Evolutionary conservation across 1,284 basidiomycete genomes (phyloP).

Genomic region (Papiliotrema flavescens): DNA sequence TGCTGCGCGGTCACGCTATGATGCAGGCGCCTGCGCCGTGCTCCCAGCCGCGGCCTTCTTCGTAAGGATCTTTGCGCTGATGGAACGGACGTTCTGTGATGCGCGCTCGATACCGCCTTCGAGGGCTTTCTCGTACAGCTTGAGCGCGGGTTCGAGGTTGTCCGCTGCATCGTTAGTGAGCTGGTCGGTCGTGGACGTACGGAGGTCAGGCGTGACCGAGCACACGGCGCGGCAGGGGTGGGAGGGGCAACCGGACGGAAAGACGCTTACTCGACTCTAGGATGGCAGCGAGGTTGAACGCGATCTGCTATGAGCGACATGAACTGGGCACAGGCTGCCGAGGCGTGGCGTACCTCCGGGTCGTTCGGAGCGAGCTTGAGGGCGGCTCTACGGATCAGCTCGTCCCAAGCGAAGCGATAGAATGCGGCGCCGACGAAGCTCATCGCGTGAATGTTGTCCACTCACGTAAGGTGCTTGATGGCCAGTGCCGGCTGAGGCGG

Average conservation of each 20-base stretch:
- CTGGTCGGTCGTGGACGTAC: too few relatives aligned
- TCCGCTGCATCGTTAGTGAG: slow-evolving; percentile 33
- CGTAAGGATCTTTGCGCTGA: slow-evolving; percentile 43
- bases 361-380: slow-evolving; percentile 82
- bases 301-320: slow-evolving; percentile 54
- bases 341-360: slow-evolving; percentile 57
- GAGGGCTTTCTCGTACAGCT: slow-evolving; percentile 44
- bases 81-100: slow-evolving; percentile 44
- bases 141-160: slow-evolving; percentile 43
- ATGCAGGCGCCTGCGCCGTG: not conserved
- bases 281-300: slow-evolving; percentile 75
- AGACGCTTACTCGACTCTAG: slow-evolving; percentile 44
- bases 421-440: slow-evolving; percentile 12
- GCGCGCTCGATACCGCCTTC: slow-evolving; percentile 46
- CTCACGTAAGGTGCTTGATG: slow-evolving; percentile 77
- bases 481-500: slow-evolving; percentile 84
- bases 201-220: not conserved
- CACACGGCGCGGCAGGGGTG: not conserved
- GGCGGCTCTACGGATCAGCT: slow-evolving; percentile 62
- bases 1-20: not conserved
- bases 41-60: slow-evolving; percentile 2
- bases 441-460: too few relatives aligned
- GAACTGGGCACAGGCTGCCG: not conserved
- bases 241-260: not conserved
- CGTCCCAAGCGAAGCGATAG: slow-evolving; percentile 7